These are phyloP conservation scores for Lodderomyces elongisporus DNA, from an alignment of 1,139 yeast species.

Conservation along the genomic window DNA sequence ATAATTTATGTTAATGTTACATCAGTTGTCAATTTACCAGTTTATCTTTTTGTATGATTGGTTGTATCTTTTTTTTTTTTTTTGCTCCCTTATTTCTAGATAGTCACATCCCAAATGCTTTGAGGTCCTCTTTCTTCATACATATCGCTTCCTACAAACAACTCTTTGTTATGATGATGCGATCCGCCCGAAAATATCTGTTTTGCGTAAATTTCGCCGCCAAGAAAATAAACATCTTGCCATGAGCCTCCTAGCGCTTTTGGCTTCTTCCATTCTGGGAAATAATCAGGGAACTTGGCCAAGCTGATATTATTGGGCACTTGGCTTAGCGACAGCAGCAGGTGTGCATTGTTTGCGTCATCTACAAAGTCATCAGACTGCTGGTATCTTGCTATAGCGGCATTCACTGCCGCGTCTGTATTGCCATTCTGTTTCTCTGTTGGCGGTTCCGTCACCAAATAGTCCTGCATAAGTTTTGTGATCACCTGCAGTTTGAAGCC, in stretches of 20 bases:
- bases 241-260: conserved; percentile 53
- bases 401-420: conserved; percentile 20
- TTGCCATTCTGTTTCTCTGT: conserved; percentile 17
- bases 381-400: conserved; percentile 43
- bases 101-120: conserved; percentile 49
- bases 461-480: conserved; percentile 54
- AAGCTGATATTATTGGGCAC: conserved; percentile 71
- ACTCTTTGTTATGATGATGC: conserved; percentile 55
- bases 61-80: neutral
- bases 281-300: conserved; percentile 81
- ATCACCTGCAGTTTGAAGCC: conserved; percentile 75
- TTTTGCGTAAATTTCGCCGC: conserved; percentile 84
- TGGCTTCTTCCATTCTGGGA: conserved; percentile 89
- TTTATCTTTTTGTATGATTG: neutral
- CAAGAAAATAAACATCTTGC: conserved; percentile 73
- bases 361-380: conserved; percentile 36
- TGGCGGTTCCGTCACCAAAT: conserved; percentile 38
- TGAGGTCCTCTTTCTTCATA: conserved; percentile 81
- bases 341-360: conserved; percentile 28
- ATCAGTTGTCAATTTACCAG: no score
- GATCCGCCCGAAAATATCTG: conserved; percentile 68
- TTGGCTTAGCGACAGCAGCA: conserved; percentile 41
- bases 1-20: conserved; percentile 1
- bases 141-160: conserved; percentile 64
- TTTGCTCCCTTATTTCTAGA: conserved; percentile 10